These are phyloP conservation scores for Ophiobolus disseminans DNA, from an alignment of 2,329 filamentous ascomycete species.

Conservation along the genomic window DNA sequence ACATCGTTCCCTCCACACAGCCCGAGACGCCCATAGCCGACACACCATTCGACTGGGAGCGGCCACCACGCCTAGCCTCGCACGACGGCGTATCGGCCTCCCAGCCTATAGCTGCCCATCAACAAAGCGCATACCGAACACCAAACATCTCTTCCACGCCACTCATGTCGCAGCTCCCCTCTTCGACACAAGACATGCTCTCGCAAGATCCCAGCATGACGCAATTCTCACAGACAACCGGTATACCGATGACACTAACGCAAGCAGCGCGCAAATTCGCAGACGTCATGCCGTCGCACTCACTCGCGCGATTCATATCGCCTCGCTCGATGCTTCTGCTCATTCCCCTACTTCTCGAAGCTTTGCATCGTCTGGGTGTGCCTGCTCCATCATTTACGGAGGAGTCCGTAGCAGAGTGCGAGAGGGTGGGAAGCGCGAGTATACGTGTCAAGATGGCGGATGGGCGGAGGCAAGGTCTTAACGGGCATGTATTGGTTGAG, in stretches of 20 bases:
- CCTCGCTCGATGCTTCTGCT: slow-evolving; percentile 76
- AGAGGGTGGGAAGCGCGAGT: slow-evolving; percentile 60
- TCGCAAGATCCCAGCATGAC: slow-evolving; percentile 83
- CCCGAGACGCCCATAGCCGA: slow-evolving; percentile 80
- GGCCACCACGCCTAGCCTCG: slow-evolving; percentile 62
- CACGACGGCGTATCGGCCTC: slow-evolving; percentile 46
- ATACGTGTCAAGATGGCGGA: slow-evolving; percentile 80
- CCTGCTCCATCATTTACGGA: slow-evolving; percentile 63
- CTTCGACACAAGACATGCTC: slow-evolving; percentile 64
- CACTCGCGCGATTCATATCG: slow-evolving; percentile 91
- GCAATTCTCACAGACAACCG: slow-evolving; percentile 82
- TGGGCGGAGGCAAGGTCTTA: slow-evolving; percentile 72
- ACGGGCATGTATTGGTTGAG: slow-evolving; percentile 78
- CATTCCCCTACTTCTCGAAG: slow-evolving; percentile 78
- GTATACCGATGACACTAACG: slow-evolving; percentile 82
- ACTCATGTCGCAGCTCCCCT: slow-evolving; percentile 42
- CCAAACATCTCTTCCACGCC: slow-evolving; percentile 22
- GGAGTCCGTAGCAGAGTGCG: slow-evolving; percentile 41
- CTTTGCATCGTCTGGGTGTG: slow-evolving; percentile 84
- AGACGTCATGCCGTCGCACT: slow-evolving; percentile 88
- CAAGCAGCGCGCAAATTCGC: slow-evolving; percentile 87
- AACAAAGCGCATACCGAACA: slow-evolving; percentile 35
- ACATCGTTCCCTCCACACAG: slow-evolving; percentile 78
- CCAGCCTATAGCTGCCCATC: slow-evolving; percentile 44
- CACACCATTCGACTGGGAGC: slow-evolving; percentile 86